Percentiles rank a stretch among this genome's conserved stretches.
Evolutionary conservation across 2,329 filamentous ascomycete species (phyloP).

Genomic region (Knufia petricola): DNA sequence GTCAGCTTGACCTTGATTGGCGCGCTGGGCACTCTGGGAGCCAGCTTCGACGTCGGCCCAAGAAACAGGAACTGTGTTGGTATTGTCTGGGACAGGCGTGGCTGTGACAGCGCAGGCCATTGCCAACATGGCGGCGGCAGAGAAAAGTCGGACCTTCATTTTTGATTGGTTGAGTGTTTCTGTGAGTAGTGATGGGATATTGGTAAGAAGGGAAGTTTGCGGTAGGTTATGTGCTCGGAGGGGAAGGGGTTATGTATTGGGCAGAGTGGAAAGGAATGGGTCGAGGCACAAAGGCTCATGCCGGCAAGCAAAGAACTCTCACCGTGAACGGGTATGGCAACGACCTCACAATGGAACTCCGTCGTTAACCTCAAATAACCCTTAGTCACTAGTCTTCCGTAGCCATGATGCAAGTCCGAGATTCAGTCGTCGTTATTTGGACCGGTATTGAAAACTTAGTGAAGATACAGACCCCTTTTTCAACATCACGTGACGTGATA

Average conservation of each 20-base stretch:
- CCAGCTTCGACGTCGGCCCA: neutral
- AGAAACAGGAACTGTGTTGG: neutral
- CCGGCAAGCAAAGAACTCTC: neutral
- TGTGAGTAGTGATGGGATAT: neutral
- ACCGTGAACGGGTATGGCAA: neutral
- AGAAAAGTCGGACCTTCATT: neutral
- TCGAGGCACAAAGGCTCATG: neutral
- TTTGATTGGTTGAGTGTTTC: neutral
- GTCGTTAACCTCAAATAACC: neutral
- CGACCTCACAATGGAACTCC: neutral
- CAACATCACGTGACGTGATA: neutral
- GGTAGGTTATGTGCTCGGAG: too few relatives aligned
- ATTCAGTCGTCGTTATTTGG: neutral
- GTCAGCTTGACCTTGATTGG: constrained; percentile 27
- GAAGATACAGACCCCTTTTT: neutral
- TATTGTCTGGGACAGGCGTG: neutral
- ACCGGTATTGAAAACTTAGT: neutral
- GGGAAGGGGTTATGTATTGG: neutral
- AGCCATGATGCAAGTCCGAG: neutral
- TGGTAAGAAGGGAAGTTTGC: neutral
- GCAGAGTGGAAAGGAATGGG: neutral
- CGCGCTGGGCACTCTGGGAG: neutral
- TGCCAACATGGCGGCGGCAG: neutral
- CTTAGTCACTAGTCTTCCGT: neutral
- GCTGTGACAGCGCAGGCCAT: neutral